phyloP scores from a whole-genome alignment of 2,329 filamentous ascomycete genomes.

The Aureobasidium sp. region DNA sequence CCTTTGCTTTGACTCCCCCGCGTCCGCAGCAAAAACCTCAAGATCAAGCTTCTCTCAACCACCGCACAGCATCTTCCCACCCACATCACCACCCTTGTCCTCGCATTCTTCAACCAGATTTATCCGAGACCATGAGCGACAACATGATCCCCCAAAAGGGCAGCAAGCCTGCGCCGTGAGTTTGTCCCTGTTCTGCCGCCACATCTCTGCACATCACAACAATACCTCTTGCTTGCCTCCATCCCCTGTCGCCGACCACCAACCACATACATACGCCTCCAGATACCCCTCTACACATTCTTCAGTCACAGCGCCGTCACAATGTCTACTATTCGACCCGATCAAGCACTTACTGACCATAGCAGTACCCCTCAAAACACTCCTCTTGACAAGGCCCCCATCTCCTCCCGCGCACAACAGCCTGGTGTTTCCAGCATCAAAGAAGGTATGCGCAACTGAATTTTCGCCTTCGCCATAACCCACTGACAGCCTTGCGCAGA shows the following conservation, averaged over 20 bases:
- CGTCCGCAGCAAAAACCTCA: not conserved
- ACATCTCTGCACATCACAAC: not conserved
- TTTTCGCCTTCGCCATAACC: slow-evolving; percentile 11
- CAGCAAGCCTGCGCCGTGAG: slow-evolving; percentile 14
- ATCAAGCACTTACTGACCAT: not conserved
- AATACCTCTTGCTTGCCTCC: not conserved
- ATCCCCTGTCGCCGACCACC: not conserved
- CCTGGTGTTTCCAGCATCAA: slow-evolving; percentile 91
- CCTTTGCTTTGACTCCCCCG: slow-evolving; percentile 2
- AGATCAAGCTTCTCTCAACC: slow-evolving; percentile 10
- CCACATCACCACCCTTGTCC: slow-evolving; percentile 8
- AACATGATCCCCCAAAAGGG: slow-evolving; percentile 15
- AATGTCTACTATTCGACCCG: not conserved
- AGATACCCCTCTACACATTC: not conserved
- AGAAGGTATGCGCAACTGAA: slow-evolving; percentile 63
- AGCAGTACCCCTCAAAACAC: slow-evolving; percentile 95
- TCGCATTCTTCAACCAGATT: slow-evolving; percentile 11
- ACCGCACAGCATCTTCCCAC: slow-evolving; percentile 6
- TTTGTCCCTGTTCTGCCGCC: not conserved
- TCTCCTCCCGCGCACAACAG: slow-evolving; percentile 94
- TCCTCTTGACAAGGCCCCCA: slow-evolving; percentile 79
- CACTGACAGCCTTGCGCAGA: slow-evolving; percentile 48
- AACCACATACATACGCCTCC: not conserved
- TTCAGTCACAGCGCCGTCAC: not conserved
- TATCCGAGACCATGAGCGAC: slow-evolving; percentile 5